Base-by-base conservation (phyloP, 78 protist species). In the Dictyostelium intermedium region DNA sequence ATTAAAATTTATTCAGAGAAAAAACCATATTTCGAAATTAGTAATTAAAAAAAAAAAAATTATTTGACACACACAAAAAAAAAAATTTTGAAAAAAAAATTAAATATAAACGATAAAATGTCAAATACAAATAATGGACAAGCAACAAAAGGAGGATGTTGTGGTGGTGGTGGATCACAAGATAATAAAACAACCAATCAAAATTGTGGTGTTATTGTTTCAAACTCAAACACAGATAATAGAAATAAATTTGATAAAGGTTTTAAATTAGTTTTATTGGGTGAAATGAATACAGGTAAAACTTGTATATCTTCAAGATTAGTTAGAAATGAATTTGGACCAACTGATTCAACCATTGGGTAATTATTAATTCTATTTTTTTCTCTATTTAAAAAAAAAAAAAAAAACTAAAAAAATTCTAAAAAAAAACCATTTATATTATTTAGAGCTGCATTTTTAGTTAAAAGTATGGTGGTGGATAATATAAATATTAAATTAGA, bases 261-360 rank as follows among this genome's bases (percentile, higher is more conserved):
- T 45, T 74, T 87, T 39, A 87, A 87, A 69, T 34, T 87, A 23
- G 93, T 87, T 13, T 69, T 87, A 20, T 69, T 87, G 43, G 93
- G 93, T 23, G 93, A 87, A 47, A 66, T 87, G 74, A 60, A 60
- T 73, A 87, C 93, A 27, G 93, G 93, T 18, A 87, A 87, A 63
- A 87, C 93, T 25, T 87, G 93, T 80, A 87, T 87, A 0, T 73
- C 93, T 1, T 45, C 79, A 30, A 82, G 93, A 78, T 69, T 87
- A n/a, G 93, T 87, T 80, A 87, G 93, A 80, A 87, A 87, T 66
- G 93, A 87, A 80, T 60, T 87, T 79, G 93, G 84, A 10, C 86
- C 93, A 80, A 87, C 93, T 14, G 93, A 87, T 79, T 66, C 93
- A 66, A 87, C 93, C 13, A 87, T 87, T 66, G 93, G 92, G 92